Conservation (phyloP, 1,284 basidiomycete species). For the Cutaneotrichosporon mucoides region DNA sequence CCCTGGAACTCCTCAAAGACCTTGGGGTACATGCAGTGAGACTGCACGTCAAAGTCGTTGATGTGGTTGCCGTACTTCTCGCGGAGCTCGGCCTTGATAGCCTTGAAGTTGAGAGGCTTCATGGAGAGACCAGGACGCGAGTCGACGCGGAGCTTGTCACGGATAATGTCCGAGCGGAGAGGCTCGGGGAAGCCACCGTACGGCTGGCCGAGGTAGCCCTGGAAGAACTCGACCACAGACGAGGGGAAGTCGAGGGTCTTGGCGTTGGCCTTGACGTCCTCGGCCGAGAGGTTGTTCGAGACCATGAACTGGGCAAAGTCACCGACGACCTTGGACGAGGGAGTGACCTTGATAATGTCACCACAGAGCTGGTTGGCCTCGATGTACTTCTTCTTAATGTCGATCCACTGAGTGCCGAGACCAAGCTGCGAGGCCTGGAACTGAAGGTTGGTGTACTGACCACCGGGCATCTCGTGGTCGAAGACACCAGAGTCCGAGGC, state of each 20-base stretch:
- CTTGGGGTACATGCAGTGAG: constrained; percentile 69
- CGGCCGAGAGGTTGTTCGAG: constrained; percentile 81
- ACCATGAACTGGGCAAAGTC: constrained; percentile 99
- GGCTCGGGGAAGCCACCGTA: constrained; percentile 99
- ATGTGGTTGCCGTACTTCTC: constrained; percentile 95
- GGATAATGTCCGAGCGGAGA: constrained; percentile 83
- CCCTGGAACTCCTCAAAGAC: constrained; percentile 96
- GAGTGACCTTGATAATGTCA: constrained; percentile 98
- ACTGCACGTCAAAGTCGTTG: constrained; percentile 85
- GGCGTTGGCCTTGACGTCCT: constrained; percentile 81
- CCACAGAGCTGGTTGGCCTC: constrained; percentile 95
- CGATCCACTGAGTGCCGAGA: constrained; percentile 94
- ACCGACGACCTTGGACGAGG: constrained; percentile 97
- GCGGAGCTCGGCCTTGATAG: constrained; percentile 87
- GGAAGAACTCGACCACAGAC: constrained; percentile 94
- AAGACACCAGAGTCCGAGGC: constrained; percentile 96
- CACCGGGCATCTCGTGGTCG: constrained; percentile 98
- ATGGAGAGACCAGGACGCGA: constrained; percentile 84
- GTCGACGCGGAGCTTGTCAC: constrained; percentile 90
- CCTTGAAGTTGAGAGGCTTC: constrained; percentile 88
- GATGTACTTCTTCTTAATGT: constrained; percentile 98
- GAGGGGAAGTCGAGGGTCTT: constrained; percentile 95
- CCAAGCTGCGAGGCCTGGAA: constrained; percentile 99
- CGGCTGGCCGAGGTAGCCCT: constrained; percentile 94
- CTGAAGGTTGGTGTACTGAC: constrained; percentile 88